These are phyloP conservation scores for Priceomyces fermenticarens DNA, from an alignment of 805 yeast species.

Conservation along the genomic window DNA sequence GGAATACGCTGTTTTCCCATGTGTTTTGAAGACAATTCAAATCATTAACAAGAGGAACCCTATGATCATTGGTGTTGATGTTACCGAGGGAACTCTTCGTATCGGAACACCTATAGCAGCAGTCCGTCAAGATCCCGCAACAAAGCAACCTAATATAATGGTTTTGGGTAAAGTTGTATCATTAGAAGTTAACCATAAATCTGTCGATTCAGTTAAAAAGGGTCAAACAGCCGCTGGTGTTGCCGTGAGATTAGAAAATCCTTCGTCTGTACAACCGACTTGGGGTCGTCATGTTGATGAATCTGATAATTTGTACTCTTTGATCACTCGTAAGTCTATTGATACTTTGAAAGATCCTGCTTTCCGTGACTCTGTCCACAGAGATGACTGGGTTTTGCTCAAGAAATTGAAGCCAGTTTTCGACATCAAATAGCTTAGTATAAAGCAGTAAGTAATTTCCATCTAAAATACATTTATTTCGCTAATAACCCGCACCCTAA, in stretches of 20 bases:
- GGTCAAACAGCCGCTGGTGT: slow-evolving; percentile 98
- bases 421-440: slow-evolving; percentile 60
- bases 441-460: neutral
- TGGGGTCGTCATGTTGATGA: slow-evolving; percentile 99
- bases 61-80: slow-evolving; percentile 99
- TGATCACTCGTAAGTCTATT: slow-evolving; percentile 83
- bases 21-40: slow-evolving; percentile 91
- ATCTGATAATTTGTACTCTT: slow-evolving; percentile 84
- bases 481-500: neutral
- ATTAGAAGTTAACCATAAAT: slow-evolving; percentile 93
- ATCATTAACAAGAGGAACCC: slow-evolving; percentile 98
- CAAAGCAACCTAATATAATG: slow-evolving; percentile 67
- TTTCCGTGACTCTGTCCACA: slow-evolving; percentile 87
- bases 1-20: slow-evolving; percentile 90
- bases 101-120: slow-evolving; percentile 95
- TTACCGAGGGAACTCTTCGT: slow-evolving; percentile 82
- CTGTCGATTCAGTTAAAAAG: slow-evolving; percentile 76
- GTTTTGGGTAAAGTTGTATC: slow-evolving; percentile 86
- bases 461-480: neutral
- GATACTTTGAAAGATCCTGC: slow-evolving; percentile 98
- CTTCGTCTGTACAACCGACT: slow-evolving; percentile 88
- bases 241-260: slow-evolving; percentile 94
- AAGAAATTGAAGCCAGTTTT: slow-evolving; percentile 85
- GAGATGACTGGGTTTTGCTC: slow-evolving; percentile 94
- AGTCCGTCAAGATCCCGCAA: slow-evolving; percentile 82